Evolutionary conservation across 768 basidiomycete genomes (phyloP).

Genomic region (Leccinum incarnatum): DNA sequence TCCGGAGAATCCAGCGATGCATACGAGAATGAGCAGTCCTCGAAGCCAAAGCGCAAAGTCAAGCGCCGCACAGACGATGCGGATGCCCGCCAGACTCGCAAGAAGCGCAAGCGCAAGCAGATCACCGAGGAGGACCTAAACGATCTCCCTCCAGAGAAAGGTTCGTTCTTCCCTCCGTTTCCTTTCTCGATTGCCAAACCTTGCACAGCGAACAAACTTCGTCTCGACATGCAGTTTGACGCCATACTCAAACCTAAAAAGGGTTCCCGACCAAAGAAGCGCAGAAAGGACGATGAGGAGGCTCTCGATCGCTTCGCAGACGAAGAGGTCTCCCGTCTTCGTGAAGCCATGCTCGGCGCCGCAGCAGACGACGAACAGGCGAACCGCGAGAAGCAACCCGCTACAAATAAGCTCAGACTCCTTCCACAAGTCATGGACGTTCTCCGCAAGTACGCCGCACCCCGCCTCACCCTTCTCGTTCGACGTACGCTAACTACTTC

Average conservation of each 20-base stretch:
- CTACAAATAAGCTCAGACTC: slow-evolving; percentile 77
- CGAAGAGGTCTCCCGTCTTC: slow-evolving; percentile 85
- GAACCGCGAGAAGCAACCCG: slow-evolving; percentile 78
- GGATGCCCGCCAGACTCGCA: slow-evolving; percentile 34
- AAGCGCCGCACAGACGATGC: slow-evolving; percentile 46
- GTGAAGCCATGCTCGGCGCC: slow-evolving; percentile 83
- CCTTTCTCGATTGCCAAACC: neutral
- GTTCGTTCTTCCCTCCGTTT: slow-evolving; percentile 36
- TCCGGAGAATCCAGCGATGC: slow-evolving; percentile 51
- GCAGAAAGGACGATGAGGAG: slow-evolving; percentile 80
- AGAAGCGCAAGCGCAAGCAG: slow-evolving; percentile 61
- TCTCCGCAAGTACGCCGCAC: slow-evolving; percentile 73
- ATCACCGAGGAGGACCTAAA: slow-evolving; percentile 63
- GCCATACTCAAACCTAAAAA: slow-evolving; percentile 84
- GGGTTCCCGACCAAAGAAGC: slow-evolving; percentile 54
- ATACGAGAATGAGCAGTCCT: slow-evolving; percentile 41
- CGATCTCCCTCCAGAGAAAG: slow-evolving; percentile 75
- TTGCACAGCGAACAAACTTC: slow-evolving; percentile 64
- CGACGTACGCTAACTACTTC: neutral
- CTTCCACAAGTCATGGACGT: slow-evolving; percentile 91
- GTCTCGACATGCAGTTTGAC: slow-evolving; percentile 81
- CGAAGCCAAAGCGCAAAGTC: slow-evolving; percentile 23
- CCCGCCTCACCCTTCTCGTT: no score
- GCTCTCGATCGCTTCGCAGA: slow-evolving; percentile 85
- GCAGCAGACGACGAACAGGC: slow-evolving; percentile 81